These are phyloP conservation scores for Brassica juncea DNA, from an alignment of 345 rosid species.

Conservation along the genomic window DNA sequence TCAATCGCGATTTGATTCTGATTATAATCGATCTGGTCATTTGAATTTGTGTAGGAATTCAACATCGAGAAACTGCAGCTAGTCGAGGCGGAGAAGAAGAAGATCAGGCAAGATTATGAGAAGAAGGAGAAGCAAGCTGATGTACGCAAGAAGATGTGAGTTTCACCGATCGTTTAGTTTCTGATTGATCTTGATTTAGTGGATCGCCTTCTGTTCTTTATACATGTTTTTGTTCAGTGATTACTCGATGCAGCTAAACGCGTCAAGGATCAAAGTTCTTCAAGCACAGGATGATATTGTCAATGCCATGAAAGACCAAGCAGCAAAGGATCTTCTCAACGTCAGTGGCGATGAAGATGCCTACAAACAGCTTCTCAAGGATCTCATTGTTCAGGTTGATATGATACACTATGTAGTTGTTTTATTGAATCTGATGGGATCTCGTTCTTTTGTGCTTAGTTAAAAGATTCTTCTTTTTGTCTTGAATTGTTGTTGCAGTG, in stretches of 20 bases:
- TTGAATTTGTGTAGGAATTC: slow-evolving; percentile 65
- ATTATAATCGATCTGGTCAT: neutral
- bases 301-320: slow-evolving; percentile 85
- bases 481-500: slow-evolving; percentile 52
- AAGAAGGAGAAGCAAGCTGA: slow-evolving; percentile 99
- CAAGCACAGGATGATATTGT: slow-evolving; percentile 97
- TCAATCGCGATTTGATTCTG: slow-evolving; percentile 6
- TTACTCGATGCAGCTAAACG: slow-evolving; percentile 99
- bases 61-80: slow-evolving; percentile 95
- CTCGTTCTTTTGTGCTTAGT: neutral
- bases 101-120: slow-evolving; percentile 97
- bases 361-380: slow-evolving; percentile 67
- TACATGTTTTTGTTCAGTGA: slow-evolving; percentile 52
- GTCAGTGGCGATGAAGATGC: slow-evolving; percentile 62
- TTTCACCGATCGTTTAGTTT: too few relatives aligned
- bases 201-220: neutral
- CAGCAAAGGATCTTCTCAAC: slow-evolving; percentile 79
- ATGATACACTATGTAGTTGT: too few relatives aligned
- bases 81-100: slow-evolving; percentile 99
- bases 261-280: slow-evolving; percentile 97
- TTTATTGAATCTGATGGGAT: too few relatives aligned
- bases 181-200: slow-evolving; percentile 4
- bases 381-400: slow-evolving; percentile 85
- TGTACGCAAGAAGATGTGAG: slow-evolving; percentile 91
- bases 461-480: neutral